A percentile compares a stretch with the other conserved stretches of the same genome.
Conservation (phyloP, 495 filamentous ascomycete species). For the Evernia prunastri region DNA sequence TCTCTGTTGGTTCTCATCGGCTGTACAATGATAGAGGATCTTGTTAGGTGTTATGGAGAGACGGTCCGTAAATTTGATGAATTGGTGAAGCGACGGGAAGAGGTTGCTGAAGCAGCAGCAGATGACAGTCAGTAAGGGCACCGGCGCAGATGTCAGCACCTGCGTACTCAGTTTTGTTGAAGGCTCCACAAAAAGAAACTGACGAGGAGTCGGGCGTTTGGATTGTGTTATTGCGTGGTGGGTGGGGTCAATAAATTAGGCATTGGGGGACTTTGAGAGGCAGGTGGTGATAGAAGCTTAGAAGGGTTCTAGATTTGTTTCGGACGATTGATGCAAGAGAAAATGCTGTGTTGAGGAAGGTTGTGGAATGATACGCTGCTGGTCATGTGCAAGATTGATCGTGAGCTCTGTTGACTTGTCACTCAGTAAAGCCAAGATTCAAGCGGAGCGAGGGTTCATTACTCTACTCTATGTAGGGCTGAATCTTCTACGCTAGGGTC, state of each 20-base stretch:
- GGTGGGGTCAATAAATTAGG: not conserved
- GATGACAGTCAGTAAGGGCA: not conserved
- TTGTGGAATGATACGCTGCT: not conserved
- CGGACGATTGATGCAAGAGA: not conserved
- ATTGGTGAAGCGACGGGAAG: not conserved
- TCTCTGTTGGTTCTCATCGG: not conserved
- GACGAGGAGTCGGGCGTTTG: not conserved
- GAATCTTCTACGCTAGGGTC: not conserved
- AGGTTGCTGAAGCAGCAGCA: not conserved
- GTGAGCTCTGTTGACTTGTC: not conserved
- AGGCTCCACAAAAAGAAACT: not conserved
- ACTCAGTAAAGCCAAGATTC: not conserved
- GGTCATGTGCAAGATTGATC: not conserved
- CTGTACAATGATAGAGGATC: not conserved
- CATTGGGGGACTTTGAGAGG: not conserved
- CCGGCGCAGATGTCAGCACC: not conserved
- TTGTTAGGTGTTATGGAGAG: not conserved
- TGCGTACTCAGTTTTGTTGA: not conserved
- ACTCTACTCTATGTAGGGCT: too few species aligned
- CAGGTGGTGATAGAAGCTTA: not conserved
- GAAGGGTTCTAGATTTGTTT: not conserved
- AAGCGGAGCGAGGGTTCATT: too few species aligned
- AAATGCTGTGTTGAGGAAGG: not conserved
- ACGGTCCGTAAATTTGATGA: not conserved
- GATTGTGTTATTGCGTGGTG: not conserved